These are phyloP conservation scores for Dendrobium huoshanense DNA, from an alignment of 106 monocot species.

Conservation along the genomic window DNA sequence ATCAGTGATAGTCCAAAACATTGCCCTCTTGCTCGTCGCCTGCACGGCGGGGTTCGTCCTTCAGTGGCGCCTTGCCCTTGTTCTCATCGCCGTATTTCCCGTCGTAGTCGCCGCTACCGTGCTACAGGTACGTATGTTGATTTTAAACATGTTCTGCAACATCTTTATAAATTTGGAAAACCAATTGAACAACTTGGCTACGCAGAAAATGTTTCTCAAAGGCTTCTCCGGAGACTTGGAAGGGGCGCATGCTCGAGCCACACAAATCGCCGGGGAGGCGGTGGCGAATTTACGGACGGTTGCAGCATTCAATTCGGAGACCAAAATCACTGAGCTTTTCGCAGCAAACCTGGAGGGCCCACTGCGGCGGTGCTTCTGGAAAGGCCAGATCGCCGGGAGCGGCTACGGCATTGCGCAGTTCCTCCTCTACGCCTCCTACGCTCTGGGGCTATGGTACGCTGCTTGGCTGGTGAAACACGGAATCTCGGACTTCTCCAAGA, in stretches of 20 bases:
- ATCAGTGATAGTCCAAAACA: constrained; percentile 95
- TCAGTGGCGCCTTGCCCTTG: constrained; percentile 87
- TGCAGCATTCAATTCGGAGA: constrained; percentile 92
- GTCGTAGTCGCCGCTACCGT: constrained; percentile 90
- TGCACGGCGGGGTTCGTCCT: constrained; percentile 92
- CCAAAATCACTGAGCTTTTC: constrained; percentile 62
- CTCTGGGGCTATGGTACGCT: constrained; percentile 91
- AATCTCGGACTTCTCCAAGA: constrained; percentile 93
- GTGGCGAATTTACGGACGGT: constrained; percentile 84
- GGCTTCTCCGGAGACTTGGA: constrained; percentile 95
- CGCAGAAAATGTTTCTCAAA: constrained; percentile 97
- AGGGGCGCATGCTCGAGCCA: constrained; percentile 68
- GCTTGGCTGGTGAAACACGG: constrained; percentile 89
- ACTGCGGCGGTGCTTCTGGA: constrained; percentile 98
- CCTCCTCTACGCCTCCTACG: constrained; percentile 86
- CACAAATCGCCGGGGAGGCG: constrained; percentile 95
- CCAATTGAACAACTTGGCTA: constrained; percentile 6
- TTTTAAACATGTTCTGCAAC: not conserved
- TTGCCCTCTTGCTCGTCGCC: constrained; percentile 83
- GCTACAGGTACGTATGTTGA: constrained; percentile 50
- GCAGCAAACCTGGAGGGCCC: constrained; percentile 52
- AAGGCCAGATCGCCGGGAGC: constrained; percentile 93
- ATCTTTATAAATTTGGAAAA: not conserved
- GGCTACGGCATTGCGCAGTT: constrained; percentile 90
- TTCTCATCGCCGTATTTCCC: constrained; percentile 84